A percentile compares a stretch with the other conserved stretches of the same genome.
These are phyloP conservation scores for Elsinoe batatas DNA, from an alignment of 2,329 filamentous ascomycete species.

Conservation along the genomic window DNA sequence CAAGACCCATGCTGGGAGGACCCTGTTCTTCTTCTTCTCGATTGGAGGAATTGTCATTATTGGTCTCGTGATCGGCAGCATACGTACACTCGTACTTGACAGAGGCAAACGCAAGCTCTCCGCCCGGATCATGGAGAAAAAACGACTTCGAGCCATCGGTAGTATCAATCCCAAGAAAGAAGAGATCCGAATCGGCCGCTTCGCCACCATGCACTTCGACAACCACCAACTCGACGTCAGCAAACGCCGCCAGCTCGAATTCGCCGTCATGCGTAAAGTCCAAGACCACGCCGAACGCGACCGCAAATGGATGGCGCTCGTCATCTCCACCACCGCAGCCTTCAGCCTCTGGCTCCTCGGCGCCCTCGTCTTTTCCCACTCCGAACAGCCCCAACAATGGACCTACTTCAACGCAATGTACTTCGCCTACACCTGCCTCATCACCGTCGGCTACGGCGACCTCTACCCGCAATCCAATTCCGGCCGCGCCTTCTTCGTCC, in stretches of 20 bases:
- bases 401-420: constrained; percentile 45
- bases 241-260: constrained; percentile 40
- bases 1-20: constrained; percentile 39
- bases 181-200: constrained; percentile 35
- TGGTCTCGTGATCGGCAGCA: constrained; percentile 46
- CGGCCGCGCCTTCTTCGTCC: constrained; percentile 46
- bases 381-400: constrained; percentile 40
- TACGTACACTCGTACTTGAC: constrained; percentile 41
- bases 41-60: constrained; percentile 46
- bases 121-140: constrained; percentile 41
- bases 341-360: constrained; percentile 40
- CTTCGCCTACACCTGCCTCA: constrained; percentile 43
- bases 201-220: constrained; percentile 33
- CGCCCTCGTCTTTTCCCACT: constrained; percentile 40
- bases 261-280: constrained; percentile 39
- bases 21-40: constrained; percentile 45
- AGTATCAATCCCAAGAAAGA: constrained; percentile 30
- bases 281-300: constrained; percentile 33
- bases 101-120: constrained; percentile 42
- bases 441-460: constrained; percentile 49
- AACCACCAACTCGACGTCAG: constrained; percentile 30
- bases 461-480: constrained; percentile 38
- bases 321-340: constrained; percentile 30
- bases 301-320: constrained; percentile 34
- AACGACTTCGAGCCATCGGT: constrained; percentile 34